A percentile compares a stretch with the other conserved stretches of the same genome.
These are phyloP conservation scores for Deinandra increscens DNA, from an alignment of 129 eudicot species.

Conservation along the genomic window DNA sequence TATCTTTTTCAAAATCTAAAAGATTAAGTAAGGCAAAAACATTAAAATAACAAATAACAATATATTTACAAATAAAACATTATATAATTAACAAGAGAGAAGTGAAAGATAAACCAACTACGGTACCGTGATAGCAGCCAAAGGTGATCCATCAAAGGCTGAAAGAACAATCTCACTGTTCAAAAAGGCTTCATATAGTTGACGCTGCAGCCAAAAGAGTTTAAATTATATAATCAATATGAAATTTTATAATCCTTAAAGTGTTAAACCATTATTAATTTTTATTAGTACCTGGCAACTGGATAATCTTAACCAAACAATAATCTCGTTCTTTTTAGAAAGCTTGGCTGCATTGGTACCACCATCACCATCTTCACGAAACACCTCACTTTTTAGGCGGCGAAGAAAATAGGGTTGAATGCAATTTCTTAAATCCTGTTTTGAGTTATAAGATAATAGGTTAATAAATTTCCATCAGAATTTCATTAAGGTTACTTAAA, in stretches of 20 bases:
- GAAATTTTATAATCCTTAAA: neutral
- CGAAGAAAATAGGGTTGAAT: constrained; percentile 95
- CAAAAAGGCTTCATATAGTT: constrained; percentile 88
- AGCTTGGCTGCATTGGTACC: constrained; percentile 49
- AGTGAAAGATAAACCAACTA: constrained; percentile 7
- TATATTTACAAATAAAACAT: neutral
- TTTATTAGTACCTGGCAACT: constrained; percentile 58
- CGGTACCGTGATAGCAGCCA: constrained; percentile 95
- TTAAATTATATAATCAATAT: neutral
- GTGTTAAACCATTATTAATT: neutral
- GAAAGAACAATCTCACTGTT: constrained; percentile 92
- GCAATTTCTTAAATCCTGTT: constrained; percentile 81
- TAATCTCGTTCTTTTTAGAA: constrained; percentile 88
- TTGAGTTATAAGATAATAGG: constrained; percentile 1
- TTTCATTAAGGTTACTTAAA: neutral
- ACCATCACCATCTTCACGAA: constrained; percentile 55
- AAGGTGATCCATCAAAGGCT: constrained; percentile 95
- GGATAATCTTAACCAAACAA: constrained; percentile 81
- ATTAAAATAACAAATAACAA: neutral
- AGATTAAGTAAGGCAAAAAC: neutral
- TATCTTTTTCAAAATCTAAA: constrained; percentile 87
- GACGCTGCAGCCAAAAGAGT: constrained; percentile 55
- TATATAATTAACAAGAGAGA: neutral
- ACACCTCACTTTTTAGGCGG: constrained; percentile 81
- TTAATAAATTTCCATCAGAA: neutral